phyloP scores from a whole-genome alignment of 148 eudicot species.

The Rhododendron ferrugineum region DNA sequence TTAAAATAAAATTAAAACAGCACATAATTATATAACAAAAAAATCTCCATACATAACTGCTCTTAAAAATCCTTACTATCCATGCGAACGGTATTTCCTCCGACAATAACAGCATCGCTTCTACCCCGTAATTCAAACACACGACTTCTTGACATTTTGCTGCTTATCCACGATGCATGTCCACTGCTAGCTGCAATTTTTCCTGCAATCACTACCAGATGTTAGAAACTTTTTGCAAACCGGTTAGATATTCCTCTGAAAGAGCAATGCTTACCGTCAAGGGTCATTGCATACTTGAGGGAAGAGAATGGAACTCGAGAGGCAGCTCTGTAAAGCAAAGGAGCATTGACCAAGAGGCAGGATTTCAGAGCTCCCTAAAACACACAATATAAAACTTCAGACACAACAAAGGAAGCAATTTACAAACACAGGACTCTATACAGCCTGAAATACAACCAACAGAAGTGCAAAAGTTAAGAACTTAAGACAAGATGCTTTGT shows the following conservation, averaged over 20 bases:
- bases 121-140: conserved; percentile 93
- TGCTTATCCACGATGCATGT: conserved; percentile 95
- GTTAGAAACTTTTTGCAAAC: not conserved
- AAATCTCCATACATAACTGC: conserved; percentile 20
- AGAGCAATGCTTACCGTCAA: conserved; percentile 60
- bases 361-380: conserved; percentile 79
- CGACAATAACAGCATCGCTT: conserved; percentile 92
- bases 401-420: not conserved
- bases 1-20: conserved; percentile 22
- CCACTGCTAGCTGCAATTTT: conserved; percentile 91
- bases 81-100: conserved; percentile 93
- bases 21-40: not conserved
- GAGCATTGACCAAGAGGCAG: conserved; percentile 91
- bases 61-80: conserved; percentile 66
- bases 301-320: conserved; percentile 80
- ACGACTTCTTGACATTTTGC: conserved; percentile 65
- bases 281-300: conserved; percentile 98
- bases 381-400: not conserved
- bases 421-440: not conserved
- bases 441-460: not conserved
- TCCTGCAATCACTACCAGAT: conserved; percentile 40
- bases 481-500: not conserved
- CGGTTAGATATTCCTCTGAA: not conserved
- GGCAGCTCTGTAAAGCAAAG: conserved; percentile 84
- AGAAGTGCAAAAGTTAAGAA: not conserved